A percentile compares a stretch with the other conserved stretches of the same genome.
Conservation (phyloP, 257 asterid genomes). For the Salvia miltiorrhiza region DNA sequence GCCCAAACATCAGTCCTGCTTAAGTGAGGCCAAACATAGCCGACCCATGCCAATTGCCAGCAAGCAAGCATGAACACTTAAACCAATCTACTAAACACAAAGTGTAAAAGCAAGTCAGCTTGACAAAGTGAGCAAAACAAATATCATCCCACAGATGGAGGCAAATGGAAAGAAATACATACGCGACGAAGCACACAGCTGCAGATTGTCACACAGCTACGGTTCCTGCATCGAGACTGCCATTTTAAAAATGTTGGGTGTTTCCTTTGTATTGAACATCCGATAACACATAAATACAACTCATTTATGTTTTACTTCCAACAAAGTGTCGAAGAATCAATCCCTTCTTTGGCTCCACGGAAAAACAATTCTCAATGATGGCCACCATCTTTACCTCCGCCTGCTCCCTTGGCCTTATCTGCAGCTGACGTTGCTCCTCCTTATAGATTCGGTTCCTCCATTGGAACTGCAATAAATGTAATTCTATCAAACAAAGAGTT, state of each 20-base stretch:
- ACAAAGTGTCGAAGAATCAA: slow-evolving; percentile 24
- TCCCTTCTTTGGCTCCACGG: slow-evolving; percentile 10
- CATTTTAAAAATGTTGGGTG: neutral
- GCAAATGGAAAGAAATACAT: slow-evolving; percentile 13
- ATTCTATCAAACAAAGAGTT: slow-evolving; percentile 4
- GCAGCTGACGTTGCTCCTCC: slow-evolving; percentile 96
- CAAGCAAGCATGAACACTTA: neutral
- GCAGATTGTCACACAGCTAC: too few relatives aligned
- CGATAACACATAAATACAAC: slow-evolving; percentile 23
- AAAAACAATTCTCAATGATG: slow-evolving; percentile 50
- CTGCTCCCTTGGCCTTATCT: slow-evolving; percentile 64
- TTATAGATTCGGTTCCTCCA: slow-evolving; percentile 92
- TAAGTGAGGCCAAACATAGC: neutral
- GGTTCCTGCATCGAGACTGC: slow-evolving; percentile 17
- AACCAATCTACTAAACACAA: neutral
- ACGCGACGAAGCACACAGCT: neutral
- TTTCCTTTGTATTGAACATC: slow-evolving; percentile 18
- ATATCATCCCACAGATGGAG: slow-evolving; percentile 1
- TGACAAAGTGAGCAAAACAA: slow-evolving; percentile 13
- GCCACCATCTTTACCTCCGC: slow-evolving; percentile 54
- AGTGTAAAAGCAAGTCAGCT: neutral
- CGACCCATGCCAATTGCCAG: neutral
- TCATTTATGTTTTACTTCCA: slow-evolving; percentile 35
- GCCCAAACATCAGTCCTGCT: neutral
- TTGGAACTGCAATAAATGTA: slow-evolving; percentile 56